A percentile compares a stretch with the other conserved stretches of the same genome.
These are phyloP conservation scores for Cyclotella choctawhatcheeana DNA, from an alignment of 108 stramenopile genomes.

Conservation along the genomic window DNA sequence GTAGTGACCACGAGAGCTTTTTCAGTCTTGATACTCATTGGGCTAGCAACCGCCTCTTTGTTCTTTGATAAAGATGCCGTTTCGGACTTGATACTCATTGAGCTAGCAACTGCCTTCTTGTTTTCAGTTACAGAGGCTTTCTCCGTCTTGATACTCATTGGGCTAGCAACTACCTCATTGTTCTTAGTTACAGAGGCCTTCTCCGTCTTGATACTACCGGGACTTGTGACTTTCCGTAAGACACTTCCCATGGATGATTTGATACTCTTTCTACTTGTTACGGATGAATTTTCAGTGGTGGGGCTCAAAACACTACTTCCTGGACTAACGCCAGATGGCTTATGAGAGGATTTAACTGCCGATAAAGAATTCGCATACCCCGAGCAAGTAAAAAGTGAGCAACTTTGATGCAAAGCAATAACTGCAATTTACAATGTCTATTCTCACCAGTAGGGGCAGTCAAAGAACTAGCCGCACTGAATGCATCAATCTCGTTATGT, in stretches of 20 bases:
- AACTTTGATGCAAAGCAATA: too few relatives aligned
- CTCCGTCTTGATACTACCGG: background rate
- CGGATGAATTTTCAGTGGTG: background rate
- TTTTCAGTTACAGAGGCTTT: background rate
- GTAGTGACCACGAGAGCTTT: background rate
- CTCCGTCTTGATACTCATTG: background rate
- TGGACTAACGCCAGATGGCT: background rate
- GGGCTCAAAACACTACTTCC: background rate
- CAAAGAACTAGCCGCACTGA: background rate
- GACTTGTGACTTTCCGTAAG: background rate
- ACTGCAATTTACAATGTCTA: too few relatives aligned
- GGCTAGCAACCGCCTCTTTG: background rate
- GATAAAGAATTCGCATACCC: background rate
- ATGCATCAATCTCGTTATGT: background rate
- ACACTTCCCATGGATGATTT: background rate
- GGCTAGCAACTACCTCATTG: background rate
- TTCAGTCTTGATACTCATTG: background rate
- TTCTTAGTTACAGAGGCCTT: background rate
- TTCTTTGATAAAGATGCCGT: background rate
- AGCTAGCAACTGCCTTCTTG: background rate
- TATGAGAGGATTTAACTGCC: background rate
- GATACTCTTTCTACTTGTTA: background rate
- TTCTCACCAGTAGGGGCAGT: background rate
- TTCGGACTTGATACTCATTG: background rate
- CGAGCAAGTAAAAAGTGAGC: too few relatives aligned